phyloP scores from a whole-genome alignment of 2,329 filamentous ascomycete species.

The Alternaria arborescens region DNA sequence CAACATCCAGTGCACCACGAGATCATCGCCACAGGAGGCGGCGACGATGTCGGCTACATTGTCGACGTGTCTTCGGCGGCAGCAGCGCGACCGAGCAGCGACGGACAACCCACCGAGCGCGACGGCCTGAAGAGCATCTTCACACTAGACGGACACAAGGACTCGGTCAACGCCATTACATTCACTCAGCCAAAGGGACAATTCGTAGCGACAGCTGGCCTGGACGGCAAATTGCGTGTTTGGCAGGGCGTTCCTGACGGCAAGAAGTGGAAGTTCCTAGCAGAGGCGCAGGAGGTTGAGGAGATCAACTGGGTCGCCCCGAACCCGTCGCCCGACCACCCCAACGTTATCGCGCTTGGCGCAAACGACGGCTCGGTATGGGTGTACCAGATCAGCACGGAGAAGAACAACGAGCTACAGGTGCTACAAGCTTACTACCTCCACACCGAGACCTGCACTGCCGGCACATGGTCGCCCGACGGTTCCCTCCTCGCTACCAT shows the following conservation, averaged over 20 bases:
- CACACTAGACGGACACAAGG: conserved; percentile 86
- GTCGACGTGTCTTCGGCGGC: conserved; percentile 74
- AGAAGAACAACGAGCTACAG: conserved; percentile 69
- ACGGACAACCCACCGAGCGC: conserved; percentile 63
- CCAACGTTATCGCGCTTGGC: conserved; percentile 86
- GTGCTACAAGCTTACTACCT: conserved; percentile 93
- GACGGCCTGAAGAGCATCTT: conserved; percentile 72
- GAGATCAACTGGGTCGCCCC: conserved; percentile 91
- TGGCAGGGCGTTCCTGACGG: conserved; percentile 66
- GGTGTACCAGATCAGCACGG: conserved; percentile 85
- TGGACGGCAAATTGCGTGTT: conserved; percentile 83
- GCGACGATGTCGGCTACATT: conserved; percentile 85
- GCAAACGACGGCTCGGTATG: conserved; percentile 92
- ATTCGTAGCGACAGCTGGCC: conserved; percentile 83
- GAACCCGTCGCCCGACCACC: conserved; percentile 74
- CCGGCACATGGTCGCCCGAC: conserved; percentile 89
- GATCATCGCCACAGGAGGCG: conserved; percentile 87
- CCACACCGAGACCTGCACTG: conserved; percentile 85
- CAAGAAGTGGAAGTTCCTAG: conserved; percentile 71
- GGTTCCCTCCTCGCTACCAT: conserved; percentile 88
- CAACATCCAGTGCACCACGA: conserved; percentile 83
- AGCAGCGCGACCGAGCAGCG: conserved; percentile 68
- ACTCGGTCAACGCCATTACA: conserved; percentile 85
- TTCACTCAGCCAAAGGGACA: conserved; percentile 87
- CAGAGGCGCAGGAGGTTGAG: conserved; percentile 86